phyloP scores from a whole-genome alignment of 805 yeast species.

The Zygosaccharomyces siamensis region DNA sequence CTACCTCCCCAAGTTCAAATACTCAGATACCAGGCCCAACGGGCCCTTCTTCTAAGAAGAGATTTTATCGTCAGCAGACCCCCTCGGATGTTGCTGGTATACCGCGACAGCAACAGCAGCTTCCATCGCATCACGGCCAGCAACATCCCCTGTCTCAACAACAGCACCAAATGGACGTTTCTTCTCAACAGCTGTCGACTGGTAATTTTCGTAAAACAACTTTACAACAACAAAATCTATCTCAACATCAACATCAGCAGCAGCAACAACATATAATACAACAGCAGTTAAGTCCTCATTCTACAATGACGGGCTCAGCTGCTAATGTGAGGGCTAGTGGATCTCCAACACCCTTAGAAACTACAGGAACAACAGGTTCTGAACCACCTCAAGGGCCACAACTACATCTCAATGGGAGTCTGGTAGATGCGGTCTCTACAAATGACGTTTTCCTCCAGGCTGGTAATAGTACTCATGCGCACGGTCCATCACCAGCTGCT shows the following conservation, averaged over 20 bases:
- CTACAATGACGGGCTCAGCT: slow-evolving; percentile 1
- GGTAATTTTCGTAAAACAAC: slow-evolving; percentile 8
- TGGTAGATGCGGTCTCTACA: slow-evolving; percentile 85
- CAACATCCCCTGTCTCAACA: slow-evolving; percentile 16
- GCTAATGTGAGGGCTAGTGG: background rate
- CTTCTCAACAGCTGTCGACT: too few species aligned
- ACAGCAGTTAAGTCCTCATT: slow-evolving; percentile 4
- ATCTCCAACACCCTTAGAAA: slow-evolving; percentile 13
- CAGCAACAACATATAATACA: slow-evolving; percentile 10
- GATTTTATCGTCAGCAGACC: slow-evolving; percentile 18
- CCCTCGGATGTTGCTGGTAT: slow-evolving; percentile 2
- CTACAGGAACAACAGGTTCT: slow-evolving; percentile 21
- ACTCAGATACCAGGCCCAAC: slow-evolving; percentile 9
- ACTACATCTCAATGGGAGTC: slow-evolving; percentile 41
- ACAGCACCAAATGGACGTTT: slow-evolving; percentile 10
- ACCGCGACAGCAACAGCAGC: slow-evolving; percentile 17
- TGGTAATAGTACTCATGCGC: slow-evolving; percentile 3
- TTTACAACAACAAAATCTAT: slow-evolving; percentile 4
- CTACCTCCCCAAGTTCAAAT: slow-evolving; percentile 46
- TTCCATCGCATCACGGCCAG: background rate
- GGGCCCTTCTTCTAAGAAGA: slow-evolving; percentile 18
- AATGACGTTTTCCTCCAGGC: slow-evolving; percentile 77
- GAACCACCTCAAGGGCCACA: slow-evolving; percentile 15
- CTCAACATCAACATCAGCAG: slow-evolving; percentile 12
- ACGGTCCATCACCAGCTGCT: slow-evolving; percentile 4